Base-by-base conservation (phyloP, 1,284 basidiomycete species). In the Schizopora paradoxa region DNA sequence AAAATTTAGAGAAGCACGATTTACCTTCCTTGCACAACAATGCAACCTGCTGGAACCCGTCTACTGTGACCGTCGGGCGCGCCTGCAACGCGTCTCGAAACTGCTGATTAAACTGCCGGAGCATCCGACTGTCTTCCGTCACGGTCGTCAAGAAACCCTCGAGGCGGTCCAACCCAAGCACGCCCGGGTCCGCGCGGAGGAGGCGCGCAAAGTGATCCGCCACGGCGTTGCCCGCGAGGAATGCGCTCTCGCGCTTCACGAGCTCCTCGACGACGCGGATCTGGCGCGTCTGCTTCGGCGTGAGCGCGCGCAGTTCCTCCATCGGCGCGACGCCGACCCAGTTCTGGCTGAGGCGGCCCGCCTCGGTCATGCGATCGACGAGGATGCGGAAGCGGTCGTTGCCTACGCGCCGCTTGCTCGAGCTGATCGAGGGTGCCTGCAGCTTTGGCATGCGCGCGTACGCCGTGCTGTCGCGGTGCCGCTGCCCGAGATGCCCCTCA, bases 381-480 rank as follows among this genome's bases (percentile, higher is more conserved):
- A 43, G 23, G 23, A 43, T 43, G 6, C 34, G 29, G 29, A 43
- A 43, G 19, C 27, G 29, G 13, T 43, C 41, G 29, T 43, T 43
- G 25, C 31, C 31, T 14, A 23, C 13, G 13, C 41, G 41, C 29
- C 31, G 28, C 16, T 43, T 43, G 8, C 29, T 19, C 11, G 29
- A 43, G 7, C 25, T 43, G 7, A 43, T 18, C 25, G 41, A 43
- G 19, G 40, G 13, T 10, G 28, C 11, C 18, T 19, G 32, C 6
- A 43, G 16, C 18, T 43, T 43, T n/a, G 41, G 41, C 41, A 43
- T 43, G 19, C 41, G 41, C 19, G 32, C 41, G 22, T 43, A 43
- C 8, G 41, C 41, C 10, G 41, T 19, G 18, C 23, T 33, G 11
- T 43, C 41, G 6, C 31, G 28, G n/a, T n/a, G n/a, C n/a, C n/a